These are phyloP conservation scores for Chaetomium tenue DNA, from an alignment of 495 filamentous ascomycete genomes.

Conservation along the genomic window DNA sequence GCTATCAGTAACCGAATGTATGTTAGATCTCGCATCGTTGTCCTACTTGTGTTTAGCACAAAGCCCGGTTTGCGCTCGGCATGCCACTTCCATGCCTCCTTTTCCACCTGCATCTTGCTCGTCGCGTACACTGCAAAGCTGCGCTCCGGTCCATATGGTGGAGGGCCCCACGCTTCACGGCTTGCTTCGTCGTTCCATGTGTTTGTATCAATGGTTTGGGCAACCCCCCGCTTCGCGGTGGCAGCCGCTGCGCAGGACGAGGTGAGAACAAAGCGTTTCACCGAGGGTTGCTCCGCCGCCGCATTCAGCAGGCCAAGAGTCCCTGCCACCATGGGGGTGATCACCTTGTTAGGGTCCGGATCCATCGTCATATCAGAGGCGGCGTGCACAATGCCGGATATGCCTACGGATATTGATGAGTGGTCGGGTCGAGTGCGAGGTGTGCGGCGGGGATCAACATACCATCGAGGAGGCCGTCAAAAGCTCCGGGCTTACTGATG, in stretches of 20 bases:
- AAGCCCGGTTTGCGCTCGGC: constrained; percentile 37
- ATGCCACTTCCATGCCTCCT: constrained; percentile 51
- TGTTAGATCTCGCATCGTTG: too few species aligned
- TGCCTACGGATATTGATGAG: constrained; percentile 23
- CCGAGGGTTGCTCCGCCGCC: constrained; percentile 43
- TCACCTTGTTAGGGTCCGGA: constrained; percentile 44
- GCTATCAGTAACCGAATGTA: not conserved
- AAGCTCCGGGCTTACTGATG: constrained; percentile 40
- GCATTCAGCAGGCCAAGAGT: constrained; percentile 43
- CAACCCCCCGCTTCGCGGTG: constrained; percentile 31
- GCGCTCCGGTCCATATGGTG: constrained; percentile 35
- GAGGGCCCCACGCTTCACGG: constrained; percentile 44
- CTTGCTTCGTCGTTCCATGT: constrained; percentile 52
- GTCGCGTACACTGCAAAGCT: constrained; percentile 45
- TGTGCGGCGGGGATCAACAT: too few species aligned
- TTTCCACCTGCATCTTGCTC: constrained; percentile 54
- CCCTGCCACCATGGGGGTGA: constrained; percentile 44
- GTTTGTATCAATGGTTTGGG: constrained; percentile 35
- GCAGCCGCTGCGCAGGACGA: constrained; percentile 50
- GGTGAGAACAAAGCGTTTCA: constrained; percentile 54
- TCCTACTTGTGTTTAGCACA: constrained; percentile 40
- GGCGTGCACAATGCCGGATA: constrained; percentile 44
- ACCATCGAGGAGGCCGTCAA: constrained; percentile 41
- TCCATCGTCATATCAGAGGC: constrained; percentile 45
- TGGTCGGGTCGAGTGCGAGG: not conserved